Base-by-base conservation (phyloP, 805 yeast genomes). In the Teunomyces tritomae region DNA sequence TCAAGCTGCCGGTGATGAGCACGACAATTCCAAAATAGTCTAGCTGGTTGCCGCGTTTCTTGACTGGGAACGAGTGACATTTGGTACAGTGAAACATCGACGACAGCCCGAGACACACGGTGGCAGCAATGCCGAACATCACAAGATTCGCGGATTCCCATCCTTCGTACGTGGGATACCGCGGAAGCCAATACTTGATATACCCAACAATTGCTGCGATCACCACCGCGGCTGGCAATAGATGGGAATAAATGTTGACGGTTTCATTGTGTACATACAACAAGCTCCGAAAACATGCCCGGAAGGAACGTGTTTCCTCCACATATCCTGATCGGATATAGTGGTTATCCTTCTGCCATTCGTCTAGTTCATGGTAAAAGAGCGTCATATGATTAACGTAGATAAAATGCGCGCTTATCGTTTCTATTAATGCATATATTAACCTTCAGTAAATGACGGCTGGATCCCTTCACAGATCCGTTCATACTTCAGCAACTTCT, bases 11-110 rank as follows among this genome's bases (percentile, higher is more conserved):
- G 3, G 87, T 77, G 45, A 85, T 85, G 50, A 86, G 70, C 10
- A 84, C 68, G 28, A 86, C 83, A 46, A 87, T 87, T 1, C 94
- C 94, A 55, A 87, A 72, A 59, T 87, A 87, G 63, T 87, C 94
- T 41, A 86, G 73, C 58, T 80, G 84, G 63, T 86, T 85, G 50
- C 90, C 87, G 33, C 79, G 62, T 45, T 66, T 71, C 30, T 80
- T 65, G 2, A 84, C 79, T 10, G 62, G 52, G 37, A 69, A 74
- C 4, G 90, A 84, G 60, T 87, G 92, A 53, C 83, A 78, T 56
- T 84, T 85, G 49, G 85, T 56, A 50, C 82, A 73, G 58, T 87
- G 94, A 68, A 82, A 87, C 20, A 78, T 68, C 30, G 88, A 82
- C 28, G 87, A 81, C 74, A 83, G 74, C 39, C 78, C 73, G 49